Evolutionary conservation across 2,329 filamentous ascomycete genomes (phyloP), one percentile per base, ranked within the genome.

Genomic region (Botrytis hyacinthi): DNA sequence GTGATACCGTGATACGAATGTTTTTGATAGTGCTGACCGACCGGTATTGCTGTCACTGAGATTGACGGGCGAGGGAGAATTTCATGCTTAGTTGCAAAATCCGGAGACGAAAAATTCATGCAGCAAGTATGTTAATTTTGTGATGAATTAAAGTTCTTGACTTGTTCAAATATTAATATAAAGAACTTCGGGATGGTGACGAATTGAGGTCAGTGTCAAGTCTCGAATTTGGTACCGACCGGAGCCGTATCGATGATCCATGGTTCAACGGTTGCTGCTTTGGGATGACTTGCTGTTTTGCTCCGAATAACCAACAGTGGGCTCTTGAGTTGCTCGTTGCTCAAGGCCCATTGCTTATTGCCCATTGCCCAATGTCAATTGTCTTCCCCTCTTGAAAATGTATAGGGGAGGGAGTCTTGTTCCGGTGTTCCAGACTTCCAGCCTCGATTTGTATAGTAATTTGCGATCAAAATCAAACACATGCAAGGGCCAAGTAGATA

Each of bases 401-500:
- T 54, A 54, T 8, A 29, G 51, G 51, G 6, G 51, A 26, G 22
- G 26, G 26, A 57, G n/a, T 18, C 4, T 32, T 42, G 26, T 29
- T 26, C 35, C 35, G 35, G 35, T 68, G 65, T 51, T 20, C 44
- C 65, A 67, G 46, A 37, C 65, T 51, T 20, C 44, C 65, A 67
- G 46, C 48, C 65, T 67, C 18, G 14, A 67, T 67, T 67, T n/a
- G 46, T 40, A 29, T 29, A 26, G 46, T n/a, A 54, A 68, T 68
- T 68, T 68, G 59, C 35, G 26, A 61, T 57, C 65, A 40, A 9
- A 68, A 68, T 42, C 48, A 68, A 68, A 68, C 46, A 40, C n/a
- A 57, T 57, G 35, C 65, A 68, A 40, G 46, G 65, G 65, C 46
- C 65, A 16, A 68, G 48, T 26, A 29, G 35, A 68, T 61, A 32